Evolutionary conservation across 164 flowering plant species (phyloP).

Genomic region (Cinnamomum chago): DNA sequence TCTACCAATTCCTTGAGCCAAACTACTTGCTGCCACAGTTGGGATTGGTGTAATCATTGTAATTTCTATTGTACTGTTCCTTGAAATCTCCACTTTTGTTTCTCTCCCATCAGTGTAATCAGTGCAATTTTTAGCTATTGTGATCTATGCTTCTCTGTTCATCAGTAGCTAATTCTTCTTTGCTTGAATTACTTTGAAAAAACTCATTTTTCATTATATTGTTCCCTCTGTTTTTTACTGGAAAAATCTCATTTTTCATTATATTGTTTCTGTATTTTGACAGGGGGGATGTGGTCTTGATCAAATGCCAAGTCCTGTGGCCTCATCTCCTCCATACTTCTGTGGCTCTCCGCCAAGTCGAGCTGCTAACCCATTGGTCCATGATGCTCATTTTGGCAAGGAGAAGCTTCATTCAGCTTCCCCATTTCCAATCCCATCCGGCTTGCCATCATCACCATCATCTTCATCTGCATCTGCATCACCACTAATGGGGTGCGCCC

Average conservation of each 20-base stretch:
- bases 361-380: constrained; percentile 60
- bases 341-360: constrained; percentile 76
- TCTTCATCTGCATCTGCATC: constrained; percentile 32
- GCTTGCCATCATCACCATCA: constrained; percentile 26
- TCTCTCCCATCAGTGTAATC: too few species aligned
- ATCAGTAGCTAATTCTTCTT: neutral
- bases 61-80: too few species aligned
- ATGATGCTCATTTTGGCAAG: constrained; percentile 58
- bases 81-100: neutral
- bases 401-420: constrained; percentile 20
- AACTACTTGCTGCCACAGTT: too few species aligned
- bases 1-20: too few species aligned
- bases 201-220: neutral
- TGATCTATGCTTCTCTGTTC: neutral
- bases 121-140: too few species aligned
- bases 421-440: constrained; percentile 25
- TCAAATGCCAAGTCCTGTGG: constrained; percentile 22
- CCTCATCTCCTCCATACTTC: constrained; percentile 51
- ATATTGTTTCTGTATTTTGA: neutral
- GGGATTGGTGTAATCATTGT: too few species aligned
- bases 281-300: constrained; percentile 47
- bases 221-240: neutral
- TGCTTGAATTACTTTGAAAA: neutral
- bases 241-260: neutral
- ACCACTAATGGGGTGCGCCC: constrained; percentile 47